Base-by-base conservation (phyloP, 768 basidiomycete species). In the Russula abietina region DNA sequence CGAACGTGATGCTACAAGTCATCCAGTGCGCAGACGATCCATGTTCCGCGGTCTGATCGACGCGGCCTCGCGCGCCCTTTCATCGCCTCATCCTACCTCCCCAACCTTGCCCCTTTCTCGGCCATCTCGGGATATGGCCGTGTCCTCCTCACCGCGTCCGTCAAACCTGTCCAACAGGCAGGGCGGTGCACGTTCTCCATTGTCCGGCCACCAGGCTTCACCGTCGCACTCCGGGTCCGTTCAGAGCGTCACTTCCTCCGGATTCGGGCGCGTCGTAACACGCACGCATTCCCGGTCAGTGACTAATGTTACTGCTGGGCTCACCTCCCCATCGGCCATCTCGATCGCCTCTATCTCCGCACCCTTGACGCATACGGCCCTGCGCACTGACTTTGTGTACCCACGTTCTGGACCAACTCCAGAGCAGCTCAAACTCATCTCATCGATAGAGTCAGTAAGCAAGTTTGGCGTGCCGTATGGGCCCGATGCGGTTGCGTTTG, bases 391-490 rank as follows among this genome's bases (percentile, higher is more conserved):
- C 70, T 88, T 91, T 65, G 80, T 80, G 19, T 88, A 84, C 67
- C 88, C 87, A 1, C 79, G 79, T 67, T 67, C 77, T 9, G 87
- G 86, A 0, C 83, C 83, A 3, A 88, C 87, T 8, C 79, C 85
- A 0, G 81, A 82, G 46, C 81, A 83, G 66, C 73, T 93, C 62
- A 85, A 80, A 70, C 75, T 90, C 59, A 86, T 93, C 59, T 83
- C 86, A 48, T 85, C 82, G 1, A 73, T 85, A 50, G 87, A 90
- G 68, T 78, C 79, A 3, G 77, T 91, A 62, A 82, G 80, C 41
- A 77, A 81, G 62, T 93, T 91, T 68, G 88, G 87, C 1, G 75
- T 87, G 59, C 91, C 91, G 24, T 92, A 89, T 68, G 89, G 90
- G 0, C 73, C 81, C 12, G 89, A 86, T 69, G 90, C 89, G 4